Base-by-base conservation (phyloP, 2,329 filamentous ascomycete genomes). In the Rhinocladiella mackenziei region DNA sequence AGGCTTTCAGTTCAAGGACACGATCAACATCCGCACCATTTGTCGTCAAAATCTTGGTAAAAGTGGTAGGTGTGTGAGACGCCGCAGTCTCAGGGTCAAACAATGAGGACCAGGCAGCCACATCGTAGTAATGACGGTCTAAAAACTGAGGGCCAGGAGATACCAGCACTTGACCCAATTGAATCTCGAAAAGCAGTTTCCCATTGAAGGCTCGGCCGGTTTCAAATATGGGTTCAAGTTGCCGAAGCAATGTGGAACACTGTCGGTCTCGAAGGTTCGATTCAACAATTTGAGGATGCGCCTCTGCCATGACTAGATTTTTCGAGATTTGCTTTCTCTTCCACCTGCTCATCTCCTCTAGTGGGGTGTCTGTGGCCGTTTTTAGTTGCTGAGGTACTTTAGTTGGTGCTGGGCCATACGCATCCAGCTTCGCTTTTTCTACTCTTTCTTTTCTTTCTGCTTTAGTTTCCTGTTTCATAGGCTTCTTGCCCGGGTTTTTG, bases 11-110 rank as follows among this genome's bases (percentile, higher is more conserved):
- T 44, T 62, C 58, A 7, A 71, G 51, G 5, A 68, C 56, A 36
- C 62, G 51, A 41, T 71, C 66, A 33, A 68, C 50, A 39, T 70
- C 68, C 2, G 56, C 52, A 9, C 66, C 65, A n/a, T 62, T 64
- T 1, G 60, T 58, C n/a, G 67, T 69, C 11, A 70, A 42, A 31
- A 60, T 57, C 31, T 61, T 60, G 25, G 62, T 58, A 40, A 70
- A 69, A 5, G 55, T 59, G 1, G 62, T 62, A 5, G 55, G 57
- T 1, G 39, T 39, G 18, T 22, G 43, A n/a, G 26, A 18, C 4
- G 22, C 20, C 18, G 23, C 30, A 7, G 15, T 19, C 13, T 45
- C 33, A n/a, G 33, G 18, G 15, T 61, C 58, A 34, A 70, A 69
- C 2, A 64, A 46, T 8, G 40, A 46, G 14, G 55, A 53, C 64